Evolutionary conservation across 2,329 filamentous ascomycete species (phyloP).

Genomic region (Tolypocladium sp.): DNA sequence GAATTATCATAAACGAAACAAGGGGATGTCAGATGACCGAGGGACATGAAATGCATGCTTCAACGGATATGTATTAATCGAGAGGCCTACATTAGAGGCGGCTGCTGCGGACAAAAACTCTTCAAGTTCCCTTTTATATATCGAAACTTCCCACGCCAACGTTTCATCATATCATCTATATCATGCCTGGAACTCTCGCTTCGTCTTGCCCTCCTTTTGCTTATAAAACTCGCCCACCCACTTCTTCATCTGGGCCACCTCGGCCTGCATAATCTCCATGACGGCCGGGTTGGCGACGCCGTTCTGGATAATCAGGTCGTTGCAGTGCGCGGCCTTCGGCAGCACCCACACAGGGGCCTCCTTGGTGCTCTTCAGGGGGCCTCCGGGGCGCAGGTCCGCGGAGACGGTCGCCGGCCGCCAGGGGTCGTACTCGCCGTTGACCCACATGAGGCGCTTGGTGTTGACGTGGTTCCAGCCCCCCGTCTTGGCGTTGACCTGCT

Average conservation of each 20-base stretch:
- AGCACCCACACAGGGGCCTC: constrained; percentile 43
- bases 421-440: constrained; percentile 51
- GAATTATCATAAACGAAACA: no score
- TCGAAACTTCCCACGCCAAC: background rate
- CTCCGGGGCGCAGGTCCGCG: constrained; percentile 42
- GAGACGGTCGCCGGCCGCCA: constrained; percentile 47
- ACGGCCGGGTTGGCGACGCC: constrained; percentile 27
- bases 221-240: constrained; percentile 44
- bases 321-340: constrained; percentile 44
- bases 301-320: constrained; percentile 39
- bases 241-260: constrained; percentile 38
- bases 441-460: constrained; percentile 45
- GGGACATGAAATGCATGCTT: no score
- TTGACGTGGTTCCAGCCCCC: constrained; percentile 44
- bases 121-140: background rate
- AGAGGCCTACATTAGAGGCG: no score
- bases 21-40: no score
- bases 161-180: background rate
- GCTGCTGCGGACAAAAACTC: no score
- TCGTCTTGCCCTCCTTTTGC: constrained; percentile 2
- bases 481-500: constrained; percentile 41
- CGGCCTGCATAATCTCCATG: constrained; percentile 20
- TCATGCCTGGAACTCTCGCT: background rate
- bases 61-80: no score
- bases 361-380: constrained; percentile 36